Evolutionary conservation across 2,329 filamentous ascomycete species (phyloP).

Genomic region (Coniochaeta prunicola): DNA sequence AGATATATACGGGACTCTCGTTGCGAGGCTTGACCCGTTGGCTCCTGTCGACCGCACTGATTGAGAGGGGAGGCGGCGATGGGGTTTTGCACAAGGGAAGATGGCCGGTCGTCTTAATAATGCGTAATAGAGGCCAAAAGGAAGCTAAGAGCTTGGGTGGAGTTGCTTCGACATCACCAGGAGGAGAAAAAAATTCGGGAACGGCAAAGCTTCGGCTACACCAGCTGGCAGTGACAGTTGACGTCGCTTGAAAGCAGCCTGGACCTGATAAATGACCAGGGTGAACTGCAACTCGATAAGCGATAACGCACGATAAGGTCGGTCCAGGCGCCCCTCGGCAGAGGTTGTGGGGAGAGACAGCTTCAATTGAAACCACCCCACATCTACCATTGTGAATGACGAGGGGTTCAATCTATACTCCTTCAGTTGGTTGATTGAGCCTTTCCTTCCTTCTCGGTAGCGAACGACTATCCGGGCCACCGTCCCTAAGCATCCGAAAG

Average conservation of each 20-base stretch:
- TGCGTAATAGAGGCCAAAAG: conserved; percentile 1
- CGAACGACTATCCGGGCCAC: not conserved
- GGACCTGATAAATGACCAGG: not conserved
- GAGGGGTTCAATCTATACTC: not conserved
- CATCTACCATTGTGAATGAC: not conserved
- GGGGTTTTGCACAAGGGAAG: not conserved
- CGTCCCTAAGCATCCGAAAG: not conserved
- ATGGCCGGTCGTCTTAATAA: conserved; percentile 4
- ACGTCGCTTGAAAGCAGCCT: not conserved
- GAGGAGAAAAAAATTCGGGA: conserved; percentile 1
- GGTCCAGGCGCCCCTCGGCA: not conserved
- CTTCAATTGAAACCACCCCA: not conserved
- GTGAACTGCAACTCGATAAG: not conserved
- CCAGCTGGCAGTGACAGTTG: not conserved
- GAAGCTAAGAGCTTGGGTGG: conserved; percentile 1
- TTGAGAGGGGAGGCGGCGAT: not conserved
- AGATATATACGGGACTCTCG: not conserved
- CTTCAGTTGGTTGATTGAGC: not conserved
- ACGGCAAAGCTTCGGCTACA: conserved; percentile 1
- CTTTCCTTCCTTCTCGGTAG: not conserved
- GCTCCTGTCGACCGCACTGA: not conserved
- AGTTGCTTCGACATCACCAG: not conserved
- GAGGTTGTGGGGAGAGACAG: not conserved
- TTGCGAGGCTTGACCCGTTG: not conserved
- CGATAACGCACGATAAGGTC: not conserved